Evolutionary conservation across 257 asterid genomes (phyloP).

Genomic region (Oldenlandia corymbosa): DNA sequence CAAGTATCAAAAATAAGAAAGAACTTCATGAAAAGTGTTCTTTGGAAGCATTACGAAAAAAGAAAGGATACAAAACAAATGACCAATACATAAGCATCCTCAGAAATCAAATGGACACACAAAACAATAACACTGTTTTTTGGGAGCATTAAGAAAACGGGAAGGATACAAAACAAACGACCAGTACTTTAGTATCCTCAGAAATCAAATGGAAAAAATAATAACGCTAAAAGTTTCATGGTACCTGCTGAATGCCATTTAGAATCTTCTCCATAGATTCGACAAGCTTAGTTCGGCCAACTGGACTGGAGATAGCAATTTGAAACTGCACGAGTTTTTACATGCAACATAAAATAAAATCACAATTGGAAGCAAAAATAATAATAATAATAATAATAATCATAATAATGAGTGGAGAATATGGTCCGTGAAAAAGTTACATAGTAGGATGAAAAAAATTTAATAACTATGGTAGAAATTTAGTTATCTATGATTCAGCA

Average conservation of each 20-base stretch:
- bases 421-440: too few relatives aligned
- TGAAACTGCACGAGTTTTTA: slow-evolving; percentile 54
- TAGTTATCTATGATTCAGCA: too few relatives aligned
- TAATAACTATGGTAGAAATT: too few relatives aligned
- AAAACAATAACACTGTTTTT: not conserved
- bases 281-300: slow-evolving; percentile 58
- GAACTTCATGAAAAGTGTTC: too few relatives aligned
- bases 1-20: slow-evolving; percentile 2
- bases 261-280: slow-evolving; percentile 67
- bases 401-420: too few relatives aligned
- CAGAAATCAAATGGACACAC: not conserved
- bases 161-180: not conserved
- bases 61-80: too few relatives aligned
- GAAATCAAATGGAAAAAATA: not conserved
- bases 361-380: slow-evolving; percentile 3
- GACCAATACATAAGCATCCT: too few relatives aligned
- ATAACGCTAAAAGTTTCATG: not conserved
- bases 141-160: not conserved
- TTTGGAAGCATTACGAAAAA: too few relatives aligned
- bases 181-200: not conserved
- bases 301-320: slow-evolving; percentile 61
- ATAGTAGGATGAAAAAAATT: too few relatives aligned
- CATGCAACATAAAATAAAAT: slow-evolving; percentile 4
- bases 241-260: slow-evolving; percentile 70
- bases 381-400: too few relatives aligned